A percentile compares a stretch with the other conserved stretches of the same genome.
Evolutionary conservation across 1,284 basidiomycete species (phyloP).

Genomic region (Malassezia sympodialis): DNA sequence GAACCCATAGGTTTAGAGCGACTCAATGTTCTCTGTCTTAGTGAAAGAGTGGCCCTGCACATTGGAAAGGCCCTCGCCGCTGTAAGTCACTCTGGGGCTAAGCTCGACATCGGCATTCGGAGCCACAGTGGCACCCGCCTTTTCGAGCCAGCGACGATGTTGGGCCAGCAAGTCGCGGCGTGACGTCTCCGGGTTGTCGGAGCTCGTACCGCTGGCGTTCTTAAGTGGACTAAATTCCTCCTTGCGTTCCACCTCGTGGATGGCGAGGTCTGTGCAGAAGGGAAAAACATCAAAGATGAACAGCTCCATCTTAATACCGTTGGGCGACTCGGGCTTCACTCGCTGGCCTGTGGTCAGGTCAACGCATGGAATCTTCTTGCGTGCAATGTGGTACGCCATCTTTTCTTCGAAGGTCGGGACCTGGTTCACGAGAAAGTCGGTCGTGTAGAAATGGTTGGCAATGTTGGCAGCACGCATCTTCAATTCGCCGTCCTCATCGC

Average conservation of each 20-base stretch:
- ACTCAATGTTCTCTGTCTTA: slow-evolving; percentile 32
- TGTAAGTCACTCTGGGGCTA: slow-evolving; percentile 76
- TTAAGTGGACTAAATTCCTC: slow-evolving; percentile 96
- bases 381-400: slow-evolving; percentile 93
- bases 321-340: slow-evolving; percentile 76
- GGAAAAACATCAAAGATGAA: slow-evolving; percentile 99
- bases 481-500: slow-evolving; percentile 59
- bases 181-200: slow-evolving; percentile 85
- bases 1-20: not conserved
- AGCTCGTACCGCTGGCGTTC: slow-evolving; percentile 86
- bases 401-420: slow-evolving; percentile 68
- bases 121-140: slow-evolving; percentile 63
- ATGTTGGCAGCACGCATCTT: slow-evolving; percentile 92
- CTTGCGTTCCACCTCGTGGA: slow-evolving; percentile 74
- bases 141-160: slow-evolving; percentile 71
- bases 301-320: slow-evolving; percentile 98
- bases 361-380: slow-evolving; percentile 88
- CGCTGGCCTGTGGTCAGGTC: slow-evolving; percentile 50
- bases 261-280: slow-evolving; percentile 64
- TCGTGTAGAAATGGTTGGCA: slow-evolving; percentile 96
- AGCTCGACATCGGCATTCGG: slow-evolving; percentile 75
- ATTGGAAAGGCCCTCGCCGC: slow-evolving; percentile 76
- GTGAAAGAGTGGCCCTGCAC: slow-evolving; percentile 66
- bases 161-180: slow-evolving; percentile 80
- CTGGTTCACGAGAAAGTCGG: slow-evolving; percentile 68